Evolutionary conservation across 2,329 filamentous ascomycete genomes (phyloP).

Genomic region (Alternaria ventricosa): DNA sequence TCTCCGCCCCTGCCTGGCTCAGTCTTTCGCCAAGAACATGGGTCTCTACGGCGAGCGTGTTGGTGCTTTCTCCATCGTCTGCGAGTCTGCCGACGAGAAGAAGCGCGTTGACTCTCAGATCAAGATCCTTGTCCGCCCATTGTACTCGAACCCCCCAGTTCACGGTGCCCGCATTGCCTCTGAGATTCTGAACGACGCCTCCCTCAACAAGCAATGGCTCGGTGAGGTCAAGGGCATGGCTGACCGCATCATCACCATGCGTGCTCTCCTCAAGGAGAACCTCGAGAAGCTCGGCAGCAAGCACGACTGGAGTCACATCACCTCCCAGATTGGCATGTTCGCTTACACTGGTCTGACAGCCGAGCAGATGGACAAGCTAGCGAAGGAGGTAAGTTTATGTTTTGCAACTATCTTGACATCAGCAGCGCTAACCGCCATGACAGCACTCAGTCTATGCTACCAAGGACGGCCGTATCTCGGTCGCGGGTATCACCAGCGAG

Average conservation of each 20-base stretch:
- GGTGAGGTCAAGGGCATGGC: conserved; percentile 98
- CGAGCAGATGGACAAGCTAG: conserved; percentile 88
- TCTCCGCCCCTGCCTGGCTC: conserved; percentile 84
- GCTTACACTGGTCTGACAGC: conserved; percentile 93
- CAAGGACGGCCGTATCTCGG: conserved; percentile 86
- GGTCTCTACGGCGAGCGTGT: conserved; percentile 98
- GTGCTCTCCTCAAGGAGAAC: conserved; percentile 90
- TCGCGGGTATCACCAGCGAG: conserved; percentile 80
- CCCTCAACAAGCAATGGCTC: conserved; percentile 92
- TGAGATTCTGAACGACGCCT: conserved; percentile 85
- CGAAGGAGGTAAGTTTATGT: conserved; percentile 71
- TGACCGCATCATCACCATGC: conserved; percentile 98
- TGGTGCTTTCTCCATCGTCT: conserved; percentile 93
- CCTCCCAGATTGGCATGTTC: conserved; percentile 97
- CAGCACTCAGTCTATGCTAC: conserved; percentile 95
- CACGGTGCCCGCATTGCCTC: conserved; percentile 95
- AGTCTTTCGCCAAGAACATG: conserved; percentile 99
- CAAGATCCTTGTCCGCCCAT: conserved; percentile 95
- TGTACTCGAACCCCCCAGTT: conserved; percentile 98
- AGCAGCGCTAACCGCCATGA: conserved; percentile 17
- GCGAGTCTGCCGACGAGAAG: conserved; percentile 85
- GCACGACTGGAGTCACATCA: conserved; percentile 99
- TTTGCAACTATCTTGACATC: not conserved
- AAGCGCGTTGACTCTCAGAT: conserved; percentile 95
- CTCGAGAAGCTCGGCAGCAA: conserved; percentile 93